These are phyloP conservation scores for Alternaria burnsii DNA, from an alignment of 2,329 filamentous ascomycete genomes.

Conservation along the genomic window DNA sequence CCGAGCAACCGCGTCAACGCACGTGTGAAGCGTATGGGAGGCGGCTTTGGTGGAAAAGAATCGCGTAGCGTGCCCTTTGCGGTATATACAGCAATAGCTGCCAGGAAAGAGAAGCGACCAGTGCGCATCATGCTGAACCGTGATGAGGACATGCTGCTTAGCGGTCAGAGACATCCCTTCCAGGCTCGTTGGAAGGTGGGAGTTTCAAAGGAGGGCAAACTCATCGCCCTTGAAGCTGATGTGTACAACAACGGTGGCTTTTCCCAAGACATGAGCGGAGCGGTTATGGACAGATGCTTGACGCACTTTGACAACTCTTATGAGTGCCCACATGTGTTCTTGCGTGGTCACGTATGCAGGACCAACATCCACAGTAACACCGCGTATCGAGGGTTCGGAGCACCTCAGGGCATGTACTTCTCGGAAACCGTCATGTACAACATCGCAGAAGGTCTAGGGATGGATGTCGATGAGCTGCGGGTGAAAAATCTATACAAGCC, in stretches of 20 bases:
- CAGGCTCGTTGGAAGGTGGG: constrained; percentile 88
- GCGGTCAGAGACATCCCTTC: constrained; percentile 92
- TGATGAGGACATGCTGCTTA: constrained; percentile 92
- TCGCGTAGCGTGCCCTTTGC: constrained; percentile 84
- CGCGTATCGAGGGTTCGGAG: constrained; percentile 93
- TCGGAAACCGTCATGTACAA: constrained; percentile 88
- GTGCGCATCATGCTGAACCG: constrained; percentile 94
- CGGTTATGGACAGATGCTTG: constrained; percentile 84
- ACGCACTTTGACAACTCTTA: constrained; percentile 91
- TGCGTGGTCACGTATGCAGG: constrained; percentile 86
- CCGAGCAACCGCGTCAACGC: constrained; percentile 88
- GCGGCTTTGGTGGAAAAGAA: constrained; percentile 95
- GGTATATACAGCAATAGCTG: constrained; percentile 82
- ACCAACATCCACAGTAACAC: constrained; percentile 98
- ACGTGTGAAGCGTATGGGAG: constrained; percentile 88
- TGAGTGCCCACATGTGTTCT: constrained; percentile 80
- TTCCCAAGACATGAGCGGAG: constrained; percentile 71
- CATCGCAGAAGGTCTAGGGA: constrained; percentile 84
- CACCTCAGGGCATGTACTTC: constrained; percentile 94
- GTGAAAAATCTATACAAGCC: constrained; percentile 85
- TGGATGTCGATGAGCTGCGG: constrained; percentile 80
- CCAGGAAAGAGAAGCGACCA: constrained; percentile 81
- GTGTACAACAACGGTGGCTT: constrained; percentile 92
- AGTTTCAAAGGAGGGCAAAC: constrained; percentile 87
- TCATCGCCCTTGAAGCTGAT: constrained; percentile 89